These are phyloP conservation scores for Penicillium sp. DNA, from an alignment of 2,329 filamentous ascomycete species.

Conservation along the genomic window DNA sequence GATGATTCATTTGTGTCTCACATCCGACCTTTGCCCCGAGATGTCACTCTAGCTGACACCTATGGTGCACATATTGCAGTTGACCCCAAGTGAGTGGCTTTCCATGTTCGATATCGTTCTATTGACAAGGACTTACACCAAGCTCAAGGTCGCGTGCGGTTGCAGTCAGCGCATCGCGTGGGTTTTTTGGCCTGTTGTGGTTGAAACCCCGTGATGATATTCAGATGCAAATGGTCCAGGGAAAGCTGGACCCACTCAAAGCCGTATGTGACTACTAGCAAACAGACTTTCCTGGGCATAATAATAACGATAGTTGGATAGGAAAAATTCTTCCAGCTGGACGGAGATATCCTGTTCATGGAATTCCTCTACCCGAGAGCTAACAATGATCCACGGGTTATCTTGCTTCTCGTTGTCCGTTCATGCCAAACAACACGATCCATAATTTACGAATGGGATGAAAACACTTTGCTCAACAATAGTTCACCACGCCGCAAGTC, in stretches of 20 bases:
- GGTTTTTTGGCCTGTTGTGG: constrained; percentile 69
- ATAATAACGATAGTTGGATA: constrained; percentile 19
- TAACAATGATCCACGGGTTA: constrained; percentile 66
- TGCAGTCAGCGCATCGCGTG: constrained; percentile 69
- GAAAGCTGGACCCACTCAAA: constrained; percentile 60
- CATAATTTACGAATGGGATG: constrained; percentile 55
- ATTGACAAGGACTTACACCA: not conserved
- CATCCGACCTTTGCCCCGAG: constrained; percentile 59
- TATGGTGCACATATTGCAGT: constrained; percentile 69
- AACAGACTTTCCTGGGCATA: not conserved
- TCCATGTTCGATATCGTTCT: not conserved
- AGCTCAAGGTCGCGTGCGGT: constrained; percentile 52
- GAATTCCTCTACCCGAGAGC: constrained; percentile 75
- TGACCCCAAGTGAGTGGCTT: constrained; percentile 66
- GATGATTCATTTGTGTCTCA: constrained; percentile 61
- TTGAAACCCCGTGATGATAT: constrained; percentile 57
- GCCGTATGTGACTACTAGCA: constrained; percentile 41
- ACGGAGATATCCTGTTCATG: constrained; percentile 79
- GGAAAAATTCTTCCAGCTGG: constrained; percentile 54
- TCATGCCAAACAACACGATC: constrained; percentile 48
- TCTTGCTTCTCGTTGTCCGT: constrained; percentile 67
- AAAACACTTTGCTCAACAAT: constrained; percentile 45
- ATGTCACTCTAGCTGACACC: constrained; percentile 53
- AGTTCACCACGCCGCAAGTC: not conserved
- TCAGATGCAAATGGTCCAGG: constrained; percentile 52